These are phyloP conservation scores for Kodamaea sp. DNA, from an alignment of 1,139 yeast genomes.

Conservation along the genomic window DNA sequence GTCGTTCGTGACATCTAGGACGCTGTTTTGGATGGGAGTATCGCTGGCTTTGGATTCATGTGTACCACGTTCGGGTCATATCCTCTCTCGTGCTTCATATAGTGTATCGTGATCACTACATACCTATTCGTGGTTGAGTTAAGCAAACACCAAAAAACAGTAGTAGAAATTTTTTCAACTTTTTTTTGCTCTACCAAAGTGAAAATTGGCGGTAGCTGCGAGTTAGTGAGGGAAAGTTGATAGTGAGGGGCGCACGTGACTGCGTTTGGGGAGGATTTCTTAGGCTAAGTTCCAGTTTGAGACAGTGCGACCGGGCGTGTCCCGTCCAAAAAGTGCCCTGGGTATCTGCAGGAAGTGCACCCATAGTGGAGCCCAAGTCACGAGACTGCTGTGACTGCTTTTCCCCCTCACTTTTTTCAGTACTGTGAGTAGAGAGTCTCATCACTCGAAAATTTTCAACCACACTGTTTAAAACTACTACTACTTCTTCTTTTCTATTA, in stretches of 20 bases:
- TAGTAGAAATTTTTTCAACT: conserved; percentile 14
- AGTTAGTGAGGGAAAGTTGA: conserved; percentile 3
- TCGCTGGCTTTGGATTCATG: no score
- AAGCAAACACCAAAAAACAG: conserved; percentile 13
- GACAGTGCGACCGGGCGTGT: background rate
- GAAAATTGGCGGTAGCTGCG: conserved; percentile 7
- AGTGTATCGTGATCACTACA: no score
- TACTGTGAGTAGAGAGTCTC: conserved; percentile 1
- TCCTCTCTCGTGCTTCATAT: no score
- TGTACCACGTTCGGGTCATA: no score
- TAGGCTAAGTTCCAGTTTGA: background rate
- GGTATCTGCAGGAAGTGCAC: background rate
- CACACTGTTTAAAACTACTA: conserved; percentile 7
- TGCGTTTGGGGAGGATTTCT: no score
- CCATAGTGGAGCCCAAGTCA: conserved; percentile 1
- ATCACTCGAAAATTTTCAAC: conserved; percentile 10
- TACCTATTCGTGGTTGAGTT: conserved; percentile 16
- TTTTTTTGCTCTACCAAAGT: conserved; percentile 10
- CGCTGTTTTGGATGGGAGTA: no score
- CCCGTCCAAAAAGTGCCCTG: conserved; percentile 1
- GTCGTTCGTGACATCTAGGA: no score
- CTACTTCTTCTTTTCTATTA: conserved; percentile 16
- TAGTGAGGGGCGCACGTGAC: conserved; percentile 6
- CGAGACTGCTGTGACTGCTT: conserved; percentile 14
- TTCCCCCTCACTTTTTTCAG: background rate